Conservation (phyloP, 2,329 filamentous ascomycete genomes). For the Ophiostoma ulmi region DNA sequence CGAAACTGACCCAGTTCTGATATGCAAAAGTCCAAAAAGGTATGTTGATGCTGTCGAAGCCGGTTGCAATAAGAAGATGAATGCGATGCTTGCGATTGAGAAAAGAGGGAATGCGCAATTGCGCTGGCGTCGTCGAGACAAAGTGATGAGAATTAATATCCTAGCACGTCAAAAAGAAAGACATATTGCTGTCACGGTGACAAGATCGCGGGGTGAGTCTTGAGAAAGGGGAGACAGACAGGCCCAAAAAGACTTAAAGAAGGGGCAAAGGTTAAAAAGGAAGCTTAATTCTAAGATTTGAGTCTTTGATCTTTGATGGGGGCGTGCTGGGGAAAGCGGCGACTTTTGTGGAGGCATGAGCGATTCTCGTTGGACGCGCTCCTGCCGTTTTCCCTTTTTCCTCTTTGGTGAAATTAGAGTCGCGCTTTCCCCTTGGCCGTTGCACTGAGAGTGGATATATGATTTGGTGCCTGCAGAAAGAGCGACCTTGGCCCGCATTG, state of each 20-base stretch:
- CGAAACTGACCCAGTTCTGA: not conserved
- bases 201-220: not conserved
- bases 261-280: not conserved
- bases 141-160: not conserved
- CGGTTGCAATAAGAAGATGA: not conserved
- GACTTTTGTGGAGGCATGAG: not conserved
- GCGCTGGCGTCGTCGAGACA: slow-evolving; percentile 12
- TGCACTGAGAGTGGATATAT: not conserved
- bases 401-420: slow-evolving; percentile 14
- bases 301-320: not conserved
- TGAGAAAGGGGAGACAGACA: slow-evolving; percentile 4
- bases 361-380: slow-evolving; percentile 6
- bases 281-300: slow-evolving; percentile 7
- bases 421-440: not conserved
- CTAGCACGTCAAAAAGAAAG: slow-evolving; percentile 2
- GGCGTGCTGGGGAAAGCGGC: slow-evolving; percentile 2
- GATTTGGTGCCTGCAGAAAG: not conserved
- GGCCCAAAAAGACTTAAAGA: not conserved
- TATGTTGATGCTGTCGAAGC: not conserved
- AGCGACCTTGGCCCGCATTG: not conserved
- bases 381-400: not conserved
- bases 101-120: not conserved
- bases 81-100: not conserved
- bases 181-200: not conserved
- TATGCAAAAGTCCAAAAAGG: not conserved